Evolutionary conservation across 2,329 filamentous ascomycete genomes (phyloP).

Genomic region (Cladobotryum protrusum): DNA sequence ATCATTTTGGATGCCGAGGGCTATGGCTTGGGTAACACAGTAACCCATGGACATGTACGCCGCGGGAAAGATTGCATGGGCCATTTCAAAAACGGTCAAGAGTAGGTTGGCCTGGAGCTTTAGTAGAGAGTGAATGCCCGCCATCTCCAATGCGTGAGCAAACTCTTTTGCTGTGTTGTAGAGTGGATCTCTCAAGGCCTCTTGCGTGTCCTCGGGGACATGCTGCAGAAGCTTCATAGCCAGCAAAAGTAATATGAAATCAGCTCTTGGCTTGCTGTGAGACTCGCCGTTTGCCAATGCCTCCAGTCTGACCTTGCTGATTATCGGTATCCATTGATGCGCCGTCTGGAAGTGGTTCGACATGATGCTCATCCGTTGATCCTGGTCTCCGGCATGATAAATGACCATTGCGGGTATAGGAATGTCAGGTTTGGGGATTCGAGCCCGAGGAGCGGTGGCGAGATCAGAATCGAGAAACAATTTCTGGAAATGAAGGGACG

Average conservation of each 20-base stretch:
- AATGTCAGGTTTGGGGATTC: neutral
- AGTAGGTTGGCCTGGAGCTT: constrained; percentile 23
- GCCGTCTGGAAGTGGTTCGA: constrained; percentile 11
- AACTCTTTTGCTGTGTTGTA: constrained; percentile 16
- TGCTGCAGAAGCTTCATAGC: constrained; percentile 21
- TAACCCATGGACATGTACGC: constrained; percentile 25
- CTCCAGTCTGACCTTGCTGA: constrained; percentile 6
- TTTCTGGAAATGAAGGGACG: constrained; percentile 9
- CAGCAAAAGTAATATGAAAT: constrained; percentile 16
- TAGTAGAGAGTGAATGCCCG: constrained; percentile 18
- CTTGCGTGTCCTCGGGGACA: constrained; percentile 4
- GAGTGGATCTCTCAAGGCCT: constrained; percentile 4
- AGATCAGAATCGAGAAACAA: constrained; percentile 12
- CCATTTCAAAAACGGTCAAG: constrained; percentile 27
- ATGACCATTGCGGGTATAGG: constrained; percentile 1
- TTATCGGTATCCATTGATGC: constrained; percentile 13
- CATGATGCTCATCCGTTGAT: neutral
- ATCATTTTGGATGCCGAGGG: constrained; percentile 11
- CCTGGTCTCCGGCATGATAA: constrained; percentile 2
- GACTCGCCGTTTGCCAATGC: constrained; percentile 2
- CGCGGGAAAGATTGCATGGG: constrained; percentile 28
- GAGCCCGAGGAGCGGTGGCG: neutral
- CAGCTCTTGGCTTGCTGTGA: constrained; percentile 1
- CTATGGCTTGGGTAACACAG: constrained; percentile 19
- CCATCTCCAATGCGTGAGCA: constrained; percentile 15